These are phyloP conservation scores for Sugiyamaella sp. DNA, from an alignment of 1,139 yeast species.

Conservation along the genomic window DNA sequence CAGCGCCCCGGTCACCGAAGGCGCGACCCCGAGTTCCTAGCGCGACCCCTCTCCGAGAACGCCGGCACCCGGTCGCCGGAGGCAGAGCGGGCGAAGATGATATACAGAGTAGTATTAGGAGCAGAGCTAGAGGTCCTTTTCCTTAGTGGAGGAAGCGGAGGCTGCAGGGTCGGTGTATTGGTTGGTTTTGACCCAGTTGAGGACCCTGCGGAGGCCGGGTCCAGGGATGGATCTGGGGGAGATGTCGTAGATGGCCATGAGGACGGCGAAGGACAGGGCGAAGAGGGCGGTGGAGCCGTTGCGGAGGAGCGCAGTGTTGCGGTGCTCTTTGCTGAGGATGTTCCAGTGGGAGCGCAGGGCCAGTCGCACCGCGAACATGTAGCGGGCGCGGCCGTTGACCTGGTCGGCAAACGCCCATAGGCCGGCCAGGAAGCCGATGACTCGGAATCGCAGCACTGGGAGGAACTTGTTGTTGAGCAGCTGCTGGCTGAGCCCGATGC, in stretches of 20 bases:
- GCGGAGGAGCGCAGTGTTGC: conserved; percentile 33
- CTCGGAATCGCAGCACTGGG: conserved; percentile 42
- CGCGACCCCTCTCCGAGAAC: too few relatives aligned
- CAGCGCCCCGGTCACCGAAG: too few relatives aligned
- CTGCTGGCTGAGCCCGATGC: conserved; percentile 44
- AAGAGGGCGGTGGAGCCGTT: conserved; percentile 42
- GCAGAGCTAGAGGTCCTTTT: not conserved
- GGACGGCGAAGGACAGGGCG: conserved; percentile 40
- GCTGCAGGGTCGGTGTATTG: conserved; percentile 29
- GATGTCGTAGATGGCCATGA: conserved; percentile 42
- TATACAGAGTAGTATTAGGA: not conserved
- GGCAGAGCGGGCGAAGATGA: not conserved
- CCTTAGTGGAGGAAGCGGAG: not conserved
- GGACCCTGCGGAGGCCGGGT: conserved; percentile 37
- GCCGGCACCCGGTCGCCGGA: conserved; percentile 4
- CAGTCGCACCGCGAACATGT: conserved; percentile 42
- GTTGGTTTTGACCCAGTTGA: conserved; percentile 41
- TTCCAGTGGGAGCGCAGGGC: conserved; percentile 46
- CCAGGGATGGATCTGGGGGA: conserved; percentile 44
- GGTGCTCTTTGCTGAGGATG: conserved; percentile 36
- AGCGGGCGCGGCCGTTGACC: conserved; percentile 42
- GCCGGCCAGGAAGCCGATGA: conserved; percentile 47
- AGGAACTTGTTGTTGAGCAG: conserved; percentile 38
- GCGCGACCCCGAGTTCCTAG: too few relatives aligned
- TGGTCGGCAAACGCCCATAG: conserved; percentile 47